Conservation (phyloP, 2,329 filamentous ascomycete species). For the Calonectria fujianensis region DNA sequence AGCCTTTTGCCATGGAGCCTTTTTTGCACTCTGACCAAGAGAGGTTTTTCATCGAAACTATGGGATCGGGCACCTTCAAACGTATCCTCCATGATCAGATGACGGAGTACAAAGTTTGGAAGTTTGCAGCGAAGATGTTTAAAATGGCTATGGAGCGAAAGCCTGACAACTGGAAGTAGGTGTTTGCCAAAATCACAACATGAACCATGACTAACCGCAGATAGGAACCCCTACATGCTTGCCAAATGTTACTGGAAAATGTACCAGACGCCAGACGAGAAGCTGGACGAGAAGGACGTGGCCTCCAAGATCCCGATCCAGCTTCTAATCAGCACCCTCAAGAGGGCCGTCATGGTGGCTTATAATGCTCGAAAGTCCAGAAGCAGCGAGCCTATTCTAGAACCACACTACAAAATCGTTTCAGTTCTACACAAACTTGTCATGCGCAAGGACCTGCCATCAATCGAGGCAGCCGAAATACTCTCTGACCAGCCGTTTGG, state of each 20-base stretch:
- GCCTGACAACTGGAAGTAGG: conserved; percentile 75
- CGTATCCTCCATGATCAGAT: conserved; percentile 73
- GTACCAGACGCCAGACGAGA: conserved; percentile 70
- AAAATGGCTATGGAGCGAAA: conserved; percentile 73
- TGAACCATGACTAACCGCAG: conserved; percentile 50
- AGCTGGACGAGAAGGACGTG: conserved; percentile 66
- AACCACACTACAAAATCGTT: conserved; percentile 94
- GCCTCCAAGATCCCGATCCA: conserved; percentile 57
- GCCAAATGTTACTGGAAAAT: conserved; percentile 80
- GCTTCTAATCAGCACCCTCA: conserved; percentile 69
- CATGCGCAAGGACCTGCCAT: conserved; percentile 67
- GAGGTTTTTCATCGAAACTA: conserved; percentile 73
- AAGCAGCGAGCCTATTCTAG: conserved; percentile 85
- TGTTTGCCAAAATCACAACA: conserved; percentile 35
- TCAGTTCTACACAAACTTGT: conserved; percentile 90
- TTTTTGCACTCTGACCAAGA: conserved; percentile 75
- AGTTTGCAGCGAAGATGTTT: conserved; percentile 75
- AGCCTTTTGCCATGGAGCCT: conserved; percentile 78
- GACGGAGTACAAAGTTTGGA: conserved; percentile 77
- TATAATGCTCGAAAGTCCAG: conserved; percentile 72
- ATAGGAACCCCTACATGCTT: conserved; percentile 75
- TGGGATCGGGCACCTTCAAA: conserved; percentile 71
- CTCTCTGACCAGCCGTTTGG: conserved; percentile 75
- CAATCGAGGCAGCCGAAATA: conserved; percentile 70
- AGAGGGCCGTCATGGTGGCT: conserved; percentile 71